Evolutionary conservation across 2,329 filamentous ascomycete genomes (phyloP), one percentile per base, ranked within the genome.

Genomic region (Ciborinia camelliae): DNA sequence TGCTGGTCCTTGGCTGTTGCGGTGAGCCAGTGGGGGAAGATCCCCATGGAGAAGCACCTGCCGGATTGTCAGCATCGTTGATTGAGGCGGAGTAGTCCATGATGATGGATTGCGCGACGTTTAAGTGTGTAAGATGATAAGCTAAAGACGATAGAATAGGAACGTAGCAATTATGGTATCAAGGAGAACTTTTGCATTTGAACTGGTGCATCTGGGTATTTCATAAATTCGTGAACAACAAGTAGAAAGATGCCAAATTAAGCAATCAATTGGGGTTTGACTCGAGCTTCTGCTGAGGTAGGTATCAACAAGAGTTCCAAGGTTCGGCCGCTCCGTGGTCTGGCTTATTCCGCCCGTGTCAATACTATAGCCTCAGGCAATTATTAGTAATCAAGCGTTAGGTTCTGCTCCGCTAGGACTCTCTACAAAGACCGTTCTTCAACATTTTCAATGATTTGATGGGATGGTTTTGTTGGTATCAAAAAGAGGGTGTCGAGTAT

Each of bases 11-110:
- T 15, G 68, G 65, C 69, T 73, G 71, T 43, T 73, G 70, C 6
- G 75, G 75, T 39, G 73, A 75, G 20, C 71, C 48, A 18, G 67
- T 67, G 52, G 74, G 73, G 4, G 75, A 75, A 20, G 72, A 72
- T 28, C 78, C 81, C 88, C 88, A 90, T 62, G 88, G 88, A 43
- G 86, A 88, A 64, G 79, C 71, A 62, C 81, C 86, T 43, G 79
- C 79, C 52, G 84, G 82, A 72, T 85, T 80, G 63, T 86, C 84
- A 39, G 82, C 80, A 71, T 88, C 85, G 69, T 83, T 78, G 62
- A 81, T 79, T 60, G 85, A 78, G 41, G 80, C 75, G 64, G 86
- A 86, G 75, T 90, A 90, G 75, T 90, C 88, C 88, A 90, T 90
- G 53, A 35, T 70, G 53, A 63, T 32, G 45, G 15, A 60, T 30